These are phyloP conservation scores for Aspergillus pseudotamarii DNA, from an alignment of 2,329 filamentous ascomycete genomes.

Conservation along the genomic window DNA sequence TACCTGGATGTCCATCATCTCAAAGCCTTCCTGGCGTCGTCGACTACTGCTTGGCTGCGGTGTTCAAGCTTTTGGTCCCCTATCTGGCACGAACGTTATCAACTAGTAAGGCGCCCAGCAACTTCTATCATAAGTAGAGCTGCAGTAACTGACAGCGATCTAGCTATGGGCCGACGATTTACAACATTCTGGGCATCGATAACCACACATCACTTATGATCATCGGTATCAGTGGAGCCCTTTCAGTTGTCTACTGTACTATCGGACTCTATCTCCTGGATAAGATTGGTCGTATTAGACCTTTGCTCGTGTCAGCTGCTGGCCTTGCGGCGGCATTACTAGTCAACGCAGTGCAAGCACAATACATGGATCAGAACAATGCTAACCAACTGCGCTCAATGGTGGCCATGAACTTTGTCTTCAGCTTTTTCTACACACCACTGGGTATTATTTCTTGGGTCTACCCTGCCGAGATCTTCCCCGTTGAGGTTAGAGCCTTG, in stretches of 20 bases:
- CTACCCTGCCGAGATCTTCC: conserved; percentile 50
- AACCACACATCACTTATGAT: conserved; percentile 52
- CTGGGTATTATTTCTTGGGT: conserved; percentile 49
- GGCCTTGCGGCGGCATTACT: conserved; percentile 44
- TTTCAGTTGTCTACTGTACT: conserved; percentile 51
- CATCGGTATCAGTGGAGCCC: conserved; percentile 52
- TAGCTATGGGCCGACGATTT: conserved; percentile 46
- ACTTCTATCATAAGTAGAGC: neutral
- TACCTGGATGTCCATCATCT: conserved; percentile 43
- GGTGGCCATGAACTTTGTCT: conserved; percentile 51
- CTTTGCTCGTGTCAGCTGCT: conserved; percentile 44
- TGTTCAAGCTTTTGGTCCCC: conserved; percentile 51
- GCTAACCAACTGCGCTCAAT: conserved; percentile 43
- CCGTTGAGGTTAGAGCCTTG: conserved; percentile 42
- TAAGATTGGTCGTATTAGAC: conserved; percentile 50
- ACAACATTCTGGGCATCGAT: conserved; percentile 46
- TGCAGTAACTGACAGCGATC: neutral
- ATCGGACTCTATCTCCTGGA: conserved; percentile 50
- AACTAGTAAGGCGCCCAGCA: conserved; percentile 32
- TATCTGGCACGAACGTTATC: conserved; percentile 53
- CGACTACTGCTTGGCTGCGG: conserved; percentile 49
- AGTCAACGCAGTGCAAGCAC: conserved; percentile 43
- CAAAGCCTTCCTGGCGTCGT: conserved; percentile 48
- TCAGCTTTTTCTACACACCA: conserved; percentile 47
- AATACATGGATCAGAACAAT: conserved; percentile 38